Percentiles rank a stretch among this genome's conserved stretches.
These are phyloP conservation scores for Fusarium sp. DNA, from an alignment of 2,329 filamentous ascomycete species.

Conservation along the genomic window DNA sequence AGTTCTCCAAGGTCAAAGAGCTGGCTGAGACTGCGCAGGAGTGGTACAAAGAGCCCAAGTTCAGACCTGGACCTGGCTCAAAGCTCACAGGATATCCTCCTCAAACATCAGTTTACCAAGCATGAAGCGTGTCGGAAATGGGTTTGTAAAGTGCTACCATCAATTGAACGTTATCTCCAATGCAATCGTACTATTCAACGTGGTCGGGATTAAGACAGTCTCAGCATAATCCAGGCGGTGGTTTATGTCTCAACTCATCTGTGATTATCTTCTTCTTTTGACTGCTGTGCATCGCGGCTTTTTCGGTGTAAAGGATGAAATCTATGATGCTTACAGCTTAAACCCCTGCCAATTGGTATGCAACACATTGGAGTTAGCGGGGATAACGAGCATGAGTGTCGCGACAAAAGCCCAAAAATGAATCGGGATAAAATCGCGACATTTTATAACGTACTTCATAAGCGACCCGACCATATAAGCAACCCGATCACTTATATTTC, in stretches of 20 bases:
- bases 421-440: background rate
- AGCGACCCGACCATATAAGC: too few relatives aligned
- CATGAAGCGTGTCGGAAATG: background rate
- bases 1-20: slow-evolving; percentile 7
- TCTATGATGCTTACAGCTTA: slow-evolving; percentile 20
- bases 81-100: background rate
- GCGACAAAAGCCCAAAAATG: background rate
- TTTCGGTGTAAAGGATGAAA: background rate
- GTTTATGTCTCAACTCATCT: background rate
- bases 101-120: background rate
- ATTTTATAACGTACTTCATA: too few relatives aligned
- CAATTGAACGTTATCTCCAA: background rate
- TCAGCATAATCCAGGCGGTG: background rate
- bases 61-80: background rate
- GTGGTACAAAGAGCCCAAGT: slow-evolving; percentile 19
- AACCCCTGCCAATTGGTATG: background rate
- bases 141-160: fast-evolving
- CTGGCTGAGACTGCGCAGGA: slow-evolving; percentile 5
- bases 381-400: slow-evolving; percentile 1
- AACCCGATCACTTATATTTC: too few relatives aligned
- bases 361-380: slow-evolving; percentile 14
- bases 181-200: background rate
- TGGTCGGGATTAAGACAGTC: background rate
- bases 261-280: too few relatives aligned
- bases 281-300: background rate